These are phyloP conservation scores for Zelonia costaricensis DNA, from an alignment of 208 protist genomes.

Conservation along the genomic window DNA sequence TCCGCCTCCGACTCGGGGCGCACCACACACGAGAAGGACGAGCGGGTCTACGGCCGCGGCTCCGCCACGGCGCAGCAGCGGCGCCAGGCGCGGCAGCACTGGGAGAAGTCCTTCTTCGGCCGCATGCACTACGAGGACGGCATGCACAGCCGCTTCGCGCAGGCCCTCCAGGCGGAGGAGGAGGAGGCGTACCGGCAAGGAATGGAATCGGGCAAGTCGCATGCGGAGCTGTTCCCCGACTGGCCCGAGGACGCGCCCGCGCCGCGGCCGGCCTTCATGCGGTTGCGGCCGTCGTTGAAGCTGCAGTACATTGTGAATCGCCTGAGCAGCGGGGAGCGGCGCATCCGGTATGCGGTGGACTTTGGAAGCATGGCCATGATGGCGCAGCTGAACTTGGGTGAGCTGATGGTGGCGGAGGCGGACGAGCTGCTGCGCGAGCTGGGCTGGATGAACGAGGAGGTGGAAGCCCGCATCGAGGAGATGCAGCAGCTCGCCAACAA, in stretches of 20 bases:
- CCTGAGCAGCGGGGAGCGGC: constrained; percentile 78
- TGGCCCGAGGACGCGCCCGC: constrained; percentile 79
- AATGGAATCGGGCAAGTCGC: constrained; percentile 21
- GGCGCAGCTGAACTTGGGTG: constrained; percentile 81
- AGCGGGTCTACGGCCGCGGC: constrained; percentile 22
- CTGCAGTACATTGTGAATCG: constrained; percentile 74
- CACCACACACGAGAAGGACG: constrained; percentile 9
- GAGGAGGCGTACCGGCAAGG: constrained; percentile 12
- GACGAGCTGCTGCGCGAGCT: constrained; percentile 65
- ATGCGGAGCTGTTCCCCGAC: constrained; percentile 51
- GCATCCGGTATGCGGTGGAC: constrained; percentile 69
- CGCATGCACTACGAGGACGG: constrained; percentile 78
- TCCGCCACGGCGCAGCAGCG: constrained; percentile 67
- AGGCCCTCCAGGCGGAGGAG: constrained; percentile 58
- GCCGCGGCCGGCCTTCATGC: constrained; percentile 54
- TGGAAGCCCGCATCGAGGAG: constrained; percentile 52
- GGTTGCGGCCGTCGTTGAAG: constrained; percentile 51
- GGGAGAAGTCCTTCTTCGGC: constrained; percentile 90
- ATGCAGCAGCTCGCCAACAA: constrained; percentile 42
- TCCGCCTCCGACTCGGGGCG: constrained; percentile 11
- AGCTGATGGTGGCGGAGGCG: constrained; percentile 76
- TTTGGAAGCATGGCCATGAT: constrained; percentile 87
- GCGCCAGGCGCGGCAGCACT: constrained; percentile 50
- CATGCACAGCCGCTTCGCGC: constrained; percentile 74
- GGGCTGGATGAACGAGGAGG: constrained; percentile 74